phyloP scores from a whole-genome alignment of 1,139 yeast species.

The Geotrichum carabidarum region DNA sequence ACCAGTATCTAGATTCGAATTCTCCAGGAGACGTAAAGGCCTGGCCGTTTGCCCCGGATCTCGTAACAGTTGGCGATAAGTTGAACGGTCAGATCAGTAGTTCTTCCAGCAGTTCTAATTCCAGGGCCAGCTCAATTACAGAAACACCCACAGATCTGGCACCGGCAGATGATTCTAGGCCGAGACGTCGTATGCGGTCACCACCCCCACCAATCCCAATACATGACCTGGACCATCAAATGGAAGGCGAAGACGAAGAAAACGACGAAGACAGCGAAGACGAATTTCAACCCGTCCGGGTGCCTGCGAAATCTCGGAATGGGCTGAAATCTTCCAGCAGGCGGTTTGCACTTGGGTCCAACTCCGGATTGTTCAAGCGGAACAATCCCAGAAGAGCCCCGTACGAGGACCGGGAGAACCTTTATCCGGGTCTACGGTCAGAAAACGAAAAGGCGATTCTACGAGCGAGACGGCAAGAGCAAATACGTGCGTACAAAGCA shows the following conservation, averaged over 20 bases:
- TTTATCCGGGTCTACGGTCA: not conserved
- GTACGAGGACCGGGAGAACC: not conserved
- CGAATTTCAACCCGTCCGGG: not conserved
- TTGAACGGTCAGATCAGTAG: too few species aligned
- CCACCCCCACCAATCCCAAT: slow-evolving; percentile 7
- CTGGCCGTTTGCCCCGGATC: too few species aligned
- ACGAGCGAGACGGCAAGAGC: slow-evolving; percentile 18
- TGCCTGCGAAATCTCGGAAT: not conserved
- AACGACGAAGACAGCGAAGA: not conserved
- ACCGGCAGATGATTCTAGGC: not conserved
- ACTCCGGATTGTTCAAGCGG: not conserved
- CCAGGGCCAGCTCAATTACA: not conserved
- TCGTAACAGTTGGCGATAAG: too few species aligned
- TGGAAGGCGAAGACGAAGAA: slow-evolving; percentile 1
- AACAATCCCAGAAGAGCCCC: not conserved
- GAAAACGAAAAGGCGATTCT: slow-evolving; percentile 9
- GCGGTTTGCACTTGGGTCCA: not conserved
- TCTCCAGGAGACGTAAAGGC: too few species aligned
- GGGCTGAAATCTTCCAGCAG: too few species aligned
- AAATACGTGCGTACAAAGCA: slow-evolving; percentile 20
- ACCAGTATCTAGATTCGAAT: too few species aligned
- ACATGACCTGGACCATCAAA: slow-evolving; percentile 4
- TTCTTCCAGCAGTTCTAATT: not conserved
- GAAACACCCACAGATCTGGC: not conserved
- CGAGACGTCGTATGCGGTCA: slow-evolving; percentile 2